phyloP scores from a whole-genome alignment of 2,329 filamentous ascomycete genomes.

The Anisogramma anomala region DNA sequence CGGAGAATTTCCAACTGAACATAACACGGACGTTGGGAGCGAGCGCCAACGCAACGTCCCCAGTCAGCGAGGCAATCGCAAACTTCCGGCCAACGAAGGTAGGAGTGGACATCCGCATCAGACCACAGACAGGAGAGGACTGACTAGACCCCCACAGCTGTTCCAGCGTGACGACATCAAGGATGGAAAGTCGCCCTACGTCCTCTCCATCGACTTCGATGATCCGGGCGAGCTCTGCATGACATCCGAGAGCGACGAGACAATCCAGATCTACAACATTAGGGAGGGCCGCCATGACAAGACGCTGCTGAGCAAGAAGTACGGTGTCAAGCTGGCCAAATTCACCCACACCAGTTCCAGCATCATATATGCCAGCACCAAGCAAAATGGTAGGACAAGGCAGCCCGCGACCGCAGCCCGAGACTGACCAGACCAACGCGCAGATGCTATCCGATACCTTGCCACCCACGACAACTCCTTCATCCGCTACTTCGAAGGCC shows the following conservation, averaged over 20 bases:
- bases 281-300: constrained; percentile 85
- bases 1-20: constrained; percentile 32
- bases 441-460: constrained; percentile 73
- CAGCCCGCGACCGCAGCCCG: too few relatives aligned
- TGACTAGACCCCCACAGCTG: constrained; percentile 29
- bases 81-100: constrained; percentile 74
- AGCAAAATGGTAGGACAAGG: constrained; percentile 59
- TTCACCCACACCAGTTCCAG: constrained; percentile 88
- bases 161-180: constrained; percentile 48
- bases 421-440: neutral
- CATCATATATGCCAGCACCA: constrained; percentile 92
- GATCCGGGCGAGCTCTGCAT: constrained; percentile 88
- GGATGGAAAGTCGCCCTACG: constrained; percentile 41
- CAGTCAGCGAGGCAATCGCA: constrained; percentile 66
- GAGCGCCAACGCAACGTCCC: constrained; percentile 40
- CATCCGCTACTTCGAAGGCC: constrained; percentile 90
- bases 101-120: constrained; percentile 16
- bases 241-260: constrained; percentile 85
- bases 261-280: constrained; percentile 89
- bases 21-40: constrained; percentile 36
- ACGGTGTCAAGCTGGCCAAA: constrained; percentile 84
- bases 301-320: constrained; percentile 87
- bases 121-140: neutral
- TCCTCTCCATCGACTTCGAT: constrained; percentile 92
- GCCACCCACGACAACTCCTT: constrained; percentile 94